These are phyloP conservation scores for Metarhizium brunneum DNA, from an alignment of 2,329 filamentous ascomycete species.

Conservation along the genomic window DNA sequence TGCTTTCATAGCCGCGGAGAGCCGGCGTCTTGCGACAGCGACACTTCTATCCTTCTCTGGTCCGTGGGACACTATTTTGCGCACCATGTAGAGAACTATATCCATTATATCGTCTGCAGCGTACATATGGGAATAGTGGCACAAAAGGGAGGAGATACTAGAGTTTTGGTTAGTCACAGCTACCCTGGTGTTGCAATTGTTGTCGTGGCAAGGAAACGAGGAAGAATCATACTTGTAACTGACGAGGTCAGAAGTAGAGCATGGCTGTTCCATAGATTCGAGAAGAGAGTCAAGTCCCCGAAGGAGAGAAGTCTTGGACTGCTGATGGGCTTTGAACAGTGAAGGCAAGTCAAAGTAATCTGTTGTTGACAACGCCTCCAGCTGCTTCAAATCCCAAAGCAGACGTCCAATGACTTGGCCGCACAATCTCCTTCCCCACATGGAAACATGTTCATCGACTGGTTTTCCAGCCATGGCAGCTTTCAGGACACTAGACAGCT, in stretches of 20 bases:
- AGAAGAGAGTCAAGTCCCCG: slow-evolving; percentile 12
- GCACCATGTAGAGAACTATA: slow-evolving; percentile 15
- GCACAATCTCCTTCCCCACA: slow-evolving; percentile 18
- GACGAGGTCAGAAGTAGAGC: slow-evolving; percentile 17
- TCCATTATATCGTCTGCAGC: slow-evolving; percentile 17
- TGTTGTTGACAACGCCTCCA: slow-evolving; percentile 16
- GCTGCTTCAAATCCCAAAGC: slow-evolving; percentile 20
- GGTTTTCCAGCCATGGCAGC: slow-evolving; percentile 2
- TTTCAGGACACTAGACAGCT: neutral
- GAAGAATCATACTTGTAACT: slow-evolving; percentile 17
- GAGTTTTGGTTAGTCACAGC: slow-evolving; percentile 2
- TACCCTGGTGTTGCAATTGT: neutral
- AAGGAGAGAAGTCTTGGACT: slow-evolving; percentile 13
- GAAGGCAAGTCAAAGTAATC: slow-evolving; percentile 17
- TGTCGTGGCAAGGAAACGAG: neutral
- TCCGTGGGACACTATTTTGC: slow-evolving; percentile 13
- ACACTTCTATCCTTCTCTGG: slow-evolving; percentile 11
- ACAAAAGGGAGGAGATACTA: slow-evolving; percentile 17
- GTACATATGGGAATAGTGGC: slow-evolving; percentile 20
- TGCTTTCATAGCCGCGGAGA: too few relatives aligned
- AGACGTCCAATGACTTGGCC: slow-evolving; percentile 20
- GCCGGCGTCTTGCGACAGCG: too few relatives aligned
- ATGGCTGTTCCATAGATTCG: slow-evolving; percentile 12
- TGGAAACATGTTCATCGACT: slow-evolving; percentile 10
- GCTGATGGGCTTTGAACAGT: slow-evolving; percentile 14